Base-by-base conservation (phyloP, 164 flowering plant species). In the Umbilicus rupestris region DNA sequence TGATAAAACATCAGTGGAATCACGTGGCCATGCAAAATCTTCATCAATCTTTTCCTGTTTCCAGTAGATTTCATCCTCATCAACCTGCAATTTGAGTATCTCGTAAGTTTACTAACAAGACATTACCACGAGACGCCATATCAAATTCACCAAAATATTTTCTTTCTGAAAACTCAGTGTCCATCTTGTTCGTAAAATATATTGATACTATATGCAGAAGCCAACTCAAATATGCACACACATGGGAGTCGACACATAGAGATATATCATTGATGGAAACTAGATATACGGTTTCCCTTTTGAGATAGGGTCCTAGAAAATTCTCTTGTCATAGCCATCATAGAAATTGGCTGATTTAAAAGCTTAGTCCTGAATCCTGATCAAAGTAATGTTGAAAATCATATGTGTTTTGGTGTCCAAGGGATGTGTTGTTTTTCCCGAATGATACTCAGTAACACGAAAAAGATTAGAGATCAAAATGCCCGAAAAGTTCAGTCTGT, bases 41-140 rank as follows among this genome's bases (percentile, higher is more conserved):
- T 78, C 85, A 70, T 78, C 76, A 49, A 73, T 63, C 68, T 75
- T 78, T 70, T 76, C 80, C 63, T 71, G 74, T 74, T 78, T 76
- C 85, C 91, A 80, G 49, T 75, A 80, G 39, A 71, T 57, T 72
- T 79, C 91, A 81, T 82, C 93, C 78, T 88, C 87, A 76, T 88
- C 89, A 80, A 87, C 90, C 95, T 92, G 75, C 71, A 73, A 66
- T 63, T 39, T n/a, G 60, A 57, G 35, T 35, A 2, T 28, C n/a
- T n/a, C 12, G 4, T 8, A 22, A 52, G 24, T 8, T 26, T 52
- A 52, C 58, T 26, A 20, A 52, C 58, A 52, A 52, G 58, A 49
- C 26, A 19, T 49, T 49, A 49, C 30, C 10, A 8, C 19, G 33
- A 55, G 33, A 12, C 8, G 7, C 12, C 28, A 11, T 14, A 28